phyloP scores from a whole-genome alignment of 2,329 filamentous ascomycete species.

The Botrytis fabae region DNA sequence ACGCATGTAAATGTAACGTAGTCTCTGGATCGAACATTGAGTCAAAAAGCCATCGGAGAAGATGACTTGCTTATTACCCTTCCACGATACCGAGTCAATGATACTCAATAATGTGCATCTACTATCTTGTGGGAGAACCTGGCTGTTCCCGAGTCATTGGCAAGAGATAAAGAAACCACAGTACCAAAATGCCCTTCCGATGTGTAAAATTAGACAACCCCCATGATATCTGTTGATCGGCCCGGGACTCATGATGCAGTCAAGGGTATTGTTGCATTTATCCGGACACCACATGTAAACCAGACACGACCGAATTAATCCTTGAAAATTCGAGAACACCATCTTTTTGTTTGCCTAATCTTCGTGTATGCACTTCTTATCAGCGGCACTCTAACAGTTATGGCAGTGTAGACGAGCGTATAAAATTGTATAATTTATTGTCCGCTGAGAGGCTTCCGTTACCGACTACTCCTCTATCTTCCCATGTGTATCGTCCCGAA shows the following conservation, averaged over 20 bases:
- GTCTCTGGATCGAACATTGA: not conserved
- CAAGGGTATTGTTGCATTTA: not conserved
- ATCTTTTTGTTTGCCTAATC: constrained; percentile 11
- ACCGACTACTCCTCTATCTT: constrained; percentile 7
- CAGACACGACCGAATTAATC: constrained; percentile 1
- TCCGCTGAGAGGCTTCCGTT: not conserved
- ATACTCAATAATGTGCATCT: not conserved
- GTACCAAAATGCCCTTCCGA: not conserved
- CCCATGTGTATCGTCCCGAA: not conserved
- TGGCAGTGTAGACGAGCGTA: not conserved
- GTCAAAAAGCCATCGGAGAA: not conserved
- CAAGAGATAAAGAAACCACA: not conserved
- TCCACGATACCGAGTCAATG: not conserved
- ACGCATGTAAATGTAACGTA: not conserved
- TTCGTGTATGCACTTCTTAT: constrained; percentile 23
- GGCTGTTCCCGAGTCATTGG: not conserved
- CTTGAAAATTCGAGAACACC: not conserved
- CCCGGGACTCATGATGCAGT: not conserved
- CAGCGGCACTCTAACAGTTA: not conserved
- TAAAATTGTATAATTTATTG: not conserved
- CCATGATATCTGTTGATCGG: constrained; percentile 1
- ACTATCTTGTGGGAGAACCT: not conserved
- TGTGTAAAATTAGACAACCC: not conserved
- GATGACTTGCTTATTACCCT: not conserved
- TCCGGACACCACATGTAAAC: not conserved